Conservation (phyloP, 2,329 filamentous ascomycete genomes). For the Pseudogymnoascus sp. region DNA sequence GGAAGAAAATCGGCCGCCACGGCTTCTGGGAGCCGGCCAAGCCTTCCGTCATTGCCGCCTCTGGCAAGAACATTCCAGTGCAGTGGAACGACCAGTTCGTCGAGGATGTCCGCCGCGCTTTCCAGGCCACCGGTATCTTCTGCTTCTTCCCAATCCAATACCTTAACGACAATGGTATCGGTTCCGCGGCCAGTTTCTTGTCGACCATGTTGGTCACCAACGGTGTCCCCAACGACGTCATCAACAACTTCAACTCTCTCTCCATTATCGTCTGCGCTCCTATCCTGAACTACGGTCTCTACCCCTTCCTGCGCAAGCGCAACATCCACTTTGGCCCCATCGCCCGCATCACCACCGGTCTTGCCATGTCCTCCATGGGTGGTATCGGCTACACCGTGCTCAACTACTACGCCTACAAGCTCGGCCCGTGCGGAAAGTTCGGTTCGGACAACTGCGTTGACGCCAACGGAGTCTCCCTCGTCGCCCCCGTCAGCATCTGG, state of each 20-base stretch:
- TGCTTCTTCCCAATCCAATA: constrained; percentile 39
- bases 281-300: constrained; percentile 57
- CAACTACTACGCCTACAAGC: constrained; percentile 54
- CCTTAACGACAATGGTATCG: constrained; percentile 35
- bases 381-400: constrained; percentile 48
- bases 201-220: constrained; percentile 56
- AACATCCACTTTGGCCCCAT: constrained; percentile 63
- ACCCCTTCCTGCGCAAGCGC: constrained; percentile 55
- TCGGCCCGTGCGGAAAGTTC: constrained; percentile 46
- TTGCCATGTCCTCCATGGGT: constrained; percentile 52
- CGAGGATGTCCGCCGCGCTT: constrained; percentile 63
- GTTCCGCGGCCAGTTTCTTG: constrained; percentile 39
- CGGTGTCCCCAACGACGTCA: constrained; percentile 69
- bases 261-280: constrained; percentile 67
- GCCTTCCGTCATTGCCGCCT: constrained; percentile 49
- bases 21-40: constrained; percentile 61
- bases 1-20: constrained; percentile 42
- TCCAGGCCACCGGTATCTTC: constrained; percentile 62
- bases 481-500: constrained; percentile 42
- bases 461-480: constrained; percentile 17
- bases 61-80: constrained; percentile 57
- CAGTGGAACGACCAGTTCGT: constrained; percentile 76
- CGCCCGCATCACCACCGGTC: constrained; percentile 64
- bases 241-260: constrained; percentile 68
- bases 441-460: constrained; percentile 24